Evolutionary conservation across 2,329 filamentous ascomycete species (phyloP).

Genomic region (Mollisiaceae sp.): DNA sequence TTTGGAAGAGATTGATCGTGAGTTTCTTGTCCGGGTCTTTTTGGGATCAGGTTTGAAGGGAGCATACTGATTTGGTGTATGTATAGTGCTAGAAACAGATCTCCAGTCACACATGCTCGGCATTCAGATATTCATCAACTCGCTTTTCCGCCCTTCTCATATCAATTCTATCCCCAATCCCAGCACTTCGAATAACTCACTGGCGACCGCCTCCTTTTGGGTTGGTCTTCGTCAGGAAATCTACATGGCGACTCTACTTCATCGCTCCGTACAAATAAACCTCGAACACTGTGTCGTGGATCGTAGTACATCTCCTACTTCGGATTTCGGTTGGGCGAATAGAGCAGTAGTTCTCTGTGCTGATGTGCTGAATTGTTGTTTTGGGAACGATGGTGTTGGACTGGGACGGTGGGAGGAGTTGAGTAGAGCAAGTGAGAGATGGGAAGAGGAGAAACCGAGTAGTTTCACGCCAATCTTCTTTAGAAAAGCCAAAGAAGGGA

Average conservation of each 20-base stretch:
- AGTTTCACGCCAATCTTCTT: constrained; percentile 62
- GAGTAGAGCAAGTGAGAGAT: constrained; percentile 51
- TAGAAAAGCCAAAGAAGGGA: constrained; percentile 39
- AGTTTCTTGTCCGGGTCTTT: neutral
- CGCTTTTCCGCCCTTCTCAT: constrained; percentile 27
- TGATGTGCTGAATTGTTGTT: constrained; percentile 69
- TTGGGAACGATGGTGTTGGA: constrained; percentile 48
- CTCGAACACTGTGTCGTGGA: constrained; percentile 57
- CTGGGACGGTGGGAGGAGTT: constrained; percentile 50
- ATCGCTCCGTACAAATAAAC: constrained; percentile 52
- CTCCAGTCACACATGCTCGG: constrained; percentile 34
- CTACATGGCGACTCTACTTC: constrained; percentile 55
- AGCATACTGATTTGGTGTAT: neutral
- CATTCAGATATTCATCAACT: constrained; percentile 44
- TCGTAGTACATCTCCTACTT: constrained; percentile 52
- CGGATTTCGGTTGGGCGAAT: constrained; percentile 64
- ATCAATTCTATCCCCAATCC: constrained; percentile 30
- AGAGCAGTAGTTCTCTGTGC: constrained; percentile 65
- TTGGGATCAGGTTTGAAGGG: neutral
- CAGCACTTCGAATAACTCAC: constrained; percentile 42
- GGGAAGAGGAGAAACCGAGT: constrained; percentile 52
- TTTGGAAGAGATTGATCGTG: constrained; percentile 56
- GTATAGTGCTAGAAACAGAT: constrained; percentile 27
- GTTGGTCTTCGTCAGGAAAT: constrained; percentile 64
- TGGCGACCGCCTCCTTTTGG: constrained; percentile 55